phyloP scores from a whole-genome alignment of 306 rosid genomes.

The Nissolia schottii region DNA sequence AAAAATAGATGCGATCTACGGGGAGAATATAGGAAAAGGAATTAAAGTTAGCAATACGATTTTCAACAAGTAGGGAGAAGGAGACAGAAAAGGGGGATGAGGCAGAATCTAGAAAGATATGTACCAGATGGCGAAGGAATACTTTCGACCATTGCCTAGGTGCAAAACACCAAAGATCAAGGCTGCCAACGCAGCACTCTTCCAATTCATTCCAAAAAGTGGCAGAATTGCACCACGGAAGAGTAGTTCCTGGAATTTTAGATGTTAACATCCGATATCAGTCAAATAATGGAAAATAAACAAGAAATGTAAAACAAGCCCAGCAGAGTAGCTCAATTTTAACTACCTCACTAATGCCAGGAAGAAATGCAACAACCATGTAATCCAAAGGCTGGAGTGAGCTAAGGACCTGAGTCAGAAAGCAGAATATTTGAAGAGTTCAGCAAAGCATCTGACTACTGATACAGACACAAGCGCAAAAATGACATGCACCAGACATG shows the following conservation, averaged over 20 bases:
- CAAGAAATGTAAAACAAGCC: not conserved
- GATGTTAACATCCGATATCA: not conserved
- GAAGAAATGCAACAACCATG: conserved; percentile 59
- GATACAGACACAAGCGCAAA: not conserved
- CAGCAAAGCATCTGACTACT: conserved; percentile 10
- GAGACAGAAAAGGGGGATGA: not conserved
- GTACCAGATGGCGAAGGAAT: conserved; percentile 84
- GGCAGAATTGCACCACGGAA: conserved; percentile 89
- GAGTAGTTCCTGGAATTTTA: conserved; percentile 66
- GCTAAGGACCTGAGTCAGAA: conserved; percentile 67
- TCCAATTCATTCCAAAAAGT: conserved; percentile 77
- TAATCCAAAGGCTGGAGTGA: conserved; percentile 81
- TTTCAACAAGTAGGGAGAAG: not conserved
- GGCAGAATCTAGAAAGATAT: conserved; percentile 21
- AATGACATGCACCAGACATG: conserved; percentile 18
- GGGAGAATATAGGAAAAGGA: not conserved
- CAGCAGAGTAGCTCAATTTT: not conserved
- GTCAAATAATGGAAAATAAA: conserved; percentile 1
- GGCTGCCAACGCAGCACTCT: conserved; percentile 55
- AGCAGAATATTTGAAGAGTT: conserved; percentile 22
- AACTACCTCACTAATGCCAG: conserved; percentile 93
- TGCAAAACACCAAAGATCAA: conserved; percentile 77
- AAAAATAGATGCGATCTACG: not conserved
- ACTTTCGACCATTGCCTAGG: conserved; percentile 75
- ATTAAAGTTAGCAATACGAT: not conserved